phyloP scores from a whole-genome alignment of 306 rosid species.

The Cicer cuneatum region DNA sequence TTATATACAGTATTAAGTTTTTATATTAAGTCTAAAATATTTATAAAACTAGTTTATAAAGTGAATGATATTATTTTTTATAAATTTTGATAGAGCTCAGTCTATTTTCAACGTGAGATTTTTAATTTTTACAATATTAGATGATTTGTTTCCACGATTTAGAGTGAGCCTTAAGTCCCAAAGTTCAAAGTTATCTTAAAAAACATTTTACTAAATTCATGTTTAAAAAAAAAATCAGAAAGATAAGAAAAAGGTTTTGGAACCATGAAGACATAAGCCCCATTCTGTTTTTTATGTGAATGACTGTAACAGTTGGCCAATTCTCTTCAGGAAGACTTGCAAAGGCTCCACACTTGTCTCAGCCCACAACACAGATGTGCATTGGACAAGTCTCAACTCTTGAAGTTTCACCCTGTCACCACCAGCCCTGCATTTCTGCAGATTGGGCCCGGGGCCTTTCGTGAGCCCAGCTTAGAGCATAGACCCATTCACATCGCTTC shows the following conservation, averaged over 20 bases:
- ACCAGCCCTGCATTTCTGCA: constrained; percentile 42
- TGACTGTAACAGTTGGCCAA: constrained; percentile 32
- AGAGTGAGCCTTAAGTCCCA: no score
- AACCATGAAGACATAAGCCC: constrained; percentile 47
- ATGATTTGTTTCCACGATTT: no score
- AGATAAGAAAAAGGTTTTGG: neutral
- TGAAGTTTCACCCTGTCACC: neutral
- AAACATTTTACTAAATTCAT: no score
- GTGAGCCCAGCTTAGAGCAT: neutral
- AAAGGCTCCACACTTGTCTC: constrained; percentile 52
- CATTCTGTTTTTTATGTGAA: constrained; percentile 47
- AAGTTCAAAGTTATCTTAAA: no score
- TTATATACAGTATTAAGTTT: no score
- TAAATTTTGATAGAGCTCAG: no score
- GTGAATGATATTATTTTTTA: no score
- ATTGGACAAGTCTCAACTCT: neutral
- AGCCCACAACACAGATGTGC: constrained; percentile 10
- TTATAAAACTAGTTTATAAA: no score
- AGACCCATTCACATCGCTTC: constrained; percentile 44
- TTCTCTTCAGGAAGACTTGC: neutral
- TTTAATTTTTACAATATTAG: no score
- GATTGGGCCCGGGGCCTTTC: constrained; percentile 44
- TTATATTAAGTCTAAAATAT: no score
- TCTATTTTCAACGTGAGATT: no score
- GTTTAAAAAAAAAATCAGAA: no score